A percentile compares a stretch with the other conserved stretches of the same genome.
Conservation (phyloP, 768 basidiomycete species). For the Termitomyces sp. region DNA sequence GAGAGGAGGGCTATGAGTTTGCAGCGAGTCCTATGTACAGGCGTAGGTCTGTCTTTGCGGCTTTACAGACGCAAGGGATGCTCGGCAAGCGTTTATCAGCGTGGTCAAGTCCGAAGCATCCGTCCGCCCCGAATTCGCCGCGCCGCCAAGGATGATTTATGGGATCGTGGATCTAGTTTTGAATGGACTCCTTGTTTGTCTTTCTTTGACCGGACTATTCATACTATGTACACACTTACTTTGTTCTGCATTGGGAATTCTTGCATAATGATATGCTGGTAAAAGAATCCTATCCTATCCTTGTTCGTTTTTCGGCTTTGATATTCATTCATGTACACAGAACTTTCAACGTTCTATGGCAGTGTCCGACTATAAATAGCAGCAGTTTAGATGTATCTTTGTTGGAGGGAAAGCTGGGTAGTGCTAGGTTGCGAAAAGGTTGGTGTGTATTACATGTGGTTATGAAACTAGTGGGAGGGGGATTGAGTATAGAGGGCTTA, state of each 20-base stretch:
- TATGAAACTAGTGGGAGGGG: too few relatives aligned
- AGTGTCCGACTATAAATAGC: background rate
- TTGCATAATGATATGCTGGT: background rate
- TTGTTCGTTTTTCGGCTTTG: background rate
- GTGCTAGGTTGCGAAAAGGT: too few relatives aligned
- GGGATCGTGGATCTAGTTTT: background rate
- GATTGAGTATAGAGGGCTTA: background rate
- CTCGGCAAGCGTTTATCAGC: constrained; percentile 3
- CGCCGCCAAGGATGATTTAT: background rate
- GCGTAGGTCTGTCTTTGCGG: constrained; percentile 28
- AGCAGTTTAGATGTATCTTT: too few relatives aligned
- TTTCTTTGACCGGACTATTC: background rate
- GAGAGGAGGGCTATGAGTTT: constrained; percentile 42
- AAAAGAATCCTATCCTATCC: too few relatives aligned
- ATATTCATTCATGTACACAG: background rate
- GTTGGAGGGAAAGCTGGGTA: too few relatives aligned
- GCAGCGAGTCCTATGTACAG: constrained; percentile 30
- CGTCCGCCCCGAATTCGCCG: constrained; percentile 7
- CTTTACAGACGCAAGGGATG: constrained; percentile 20
- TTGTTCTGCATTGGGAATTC: background rate
- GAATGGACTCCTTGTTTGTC: background rate
- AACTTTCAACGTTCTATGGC: background rate
- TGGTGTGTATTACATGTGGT: too few relatives aligned
- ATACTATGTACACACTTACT: too few relatives aligned
- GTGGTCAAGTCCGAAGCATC: constrained; percentile 2